Evolutionary conservation across 768 basidiomycete genomes (phyloP), one percentile per base, ranked within the genome.

Genomic region (Pisolithus orientalis): DNA sequence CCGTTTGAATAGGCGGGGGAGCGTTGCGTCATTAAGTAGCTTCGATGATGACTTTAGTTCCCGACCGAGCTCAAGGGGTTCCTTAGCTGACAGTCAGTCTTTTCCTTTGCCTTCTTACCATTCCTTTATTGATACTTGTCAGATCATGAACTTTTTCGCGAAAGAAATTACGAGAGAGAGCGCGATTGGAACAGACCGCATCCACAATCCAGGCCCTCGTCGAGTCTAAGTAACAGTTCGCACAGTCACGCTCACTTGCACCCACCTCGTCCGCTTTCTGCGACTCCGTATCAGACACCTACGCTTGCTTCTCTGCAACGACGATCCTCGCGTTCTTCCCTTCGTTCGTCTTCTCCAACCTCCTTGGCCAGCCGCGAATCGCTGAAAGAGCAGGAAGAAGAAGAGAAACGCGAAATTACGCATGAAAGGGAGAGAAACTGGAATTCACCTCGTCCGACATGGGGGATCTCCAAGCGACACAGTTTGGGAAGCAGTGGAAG

Each of bases 341-440:
- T 52, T 59, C 70, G 72, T 34, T 65, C 72, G 5, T 70, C 69
- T 51, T 83, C 81, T 21, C 76, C 79, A 29, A 59, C 64, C 13
- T 57, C 74, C 21, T 51, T 68, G 7, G 60, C 61, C 13, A 71
- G 68, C 39, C 70, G 65, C 13, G 69, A 61, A 39, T 68, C 66
- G 21, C 56, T 63, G 31, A 57, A 68, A 25, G 71, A 71, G 62
- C 69, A 13, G 21, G 62, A 63, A 21, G 49, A 61, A 49, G 66
- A 65, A 40, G 56, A 67, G 48, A 52, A 62, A 53, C 56, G 64
- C n/a, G 77, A 73, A 57, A 52, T 67, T 4, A 53, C 59, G n/a
- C 76, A 80, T 38, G 75, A 78, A 57, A 75, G 83, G 45, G 84
- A 86, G 65, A 73, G 81, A 45, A 86, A 86, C 59, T 86, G 84